Base-by-base conservation (phyloP, 2,329 filamentous ascomycete species). In the Verticillium albo-atrum region DNA sequence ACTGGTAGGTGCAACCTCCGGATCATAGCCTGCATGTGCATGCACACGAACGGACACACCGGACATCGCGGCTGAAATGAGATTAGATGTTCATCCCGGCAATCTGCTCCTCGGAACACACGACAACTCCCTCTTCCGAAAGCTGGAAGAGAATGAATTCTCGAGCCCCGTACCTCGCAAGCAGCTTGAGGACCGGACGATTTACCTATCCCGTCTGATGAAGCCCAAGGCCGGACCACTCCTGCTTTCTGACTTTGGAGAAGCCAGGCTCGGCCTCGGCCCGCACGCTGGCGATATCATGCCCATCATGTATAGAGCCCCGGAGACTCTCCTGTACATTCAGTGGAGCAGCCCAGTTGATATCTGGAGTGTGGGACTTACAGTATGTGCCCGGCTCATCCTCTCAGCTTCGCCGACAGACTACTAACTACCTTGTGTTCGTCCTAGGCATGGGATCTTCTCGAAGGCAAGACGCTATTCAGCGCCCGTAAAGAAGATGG, bases 331-430 rank as follows among this genome's bases (percentile, higher is more conserved):
- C 0, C 55, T 71, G 50, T 53, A 56, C 1, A 63, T 67, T 1
- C 28, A 59, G 7, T 70, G 68, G 68, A 65, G 64, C 20, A 69
- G 62, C 20, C 60, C 66, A 0, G 68, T 68, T 0, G 67, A 71
- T 34, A 66, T 71, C 5, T 71, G 68, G 70, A 71, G 66, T n/a
- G 64, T 68, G 17, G 67, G 66, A 4, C 64, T 71, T 2, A 67
- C 65, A 1, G 67, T 66, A 54, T 52, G 55, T 57, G 6, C 20
- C 17, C 4, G 30, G 6, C n/a, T 25, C 51, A 3, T n/a, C n/a
- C 26, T 35, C 27, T 53, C 14, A 10, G n/a, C 20, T 52, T 35
- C 56, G 56, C 12, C 34, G 17, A 37, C 34, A 15, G 5, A 37
- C 34, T 37, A 42, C 37, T 47, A 47, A 47, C n/a, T n/a, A n/a